These are phyloP conservation scores for Hymenoscyphus occultus DNA, from an alignment of 2,329 filamentous ascomycete species.

Conservation along the genomic window DNA sequence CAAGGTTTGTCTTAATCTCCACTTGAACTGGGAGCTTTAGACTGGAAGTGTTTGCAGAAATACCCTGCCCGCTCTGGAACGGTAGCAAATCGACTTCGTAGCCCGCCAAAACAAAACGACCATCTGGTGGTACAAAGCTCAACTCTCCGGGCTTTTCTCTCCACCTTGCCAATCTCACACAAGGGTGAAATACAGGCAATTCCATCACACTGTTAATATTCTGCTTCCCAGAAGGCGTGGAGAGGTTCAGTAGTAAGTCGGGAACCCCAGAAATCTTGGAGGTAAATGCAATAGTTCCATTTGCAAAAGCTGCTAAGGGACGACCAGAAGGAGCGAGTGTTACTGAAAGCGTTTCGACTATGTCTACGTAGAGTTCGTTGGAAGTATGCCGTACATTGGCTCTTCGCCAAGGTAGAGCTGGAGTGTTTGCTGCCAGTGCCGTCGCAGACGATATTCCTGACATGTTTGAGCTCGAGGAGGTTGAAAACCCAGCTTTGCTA, in stretches of 20 bases:
- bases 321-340: constrained; percentile 88
- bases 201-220: constrained; percentile 73
- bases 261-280: constrained; percentile 93
- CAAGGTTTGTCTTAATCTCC: constrained; percentile 78
- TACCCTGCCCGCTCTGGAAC: constrained; percentile 56
- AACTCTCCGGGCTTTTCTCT: constrained; percentile 83
- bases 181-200: constrained; percentile 92
- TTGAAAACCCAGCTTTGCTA: constrained; percentile 35
- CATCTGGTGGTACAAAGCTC: constrained; percentile 95
- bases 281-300: constrained; percentile 92
- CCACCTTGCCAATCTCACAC: constrained; percentile 88
- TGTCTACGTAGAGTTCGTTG: constrained; percentile 95
- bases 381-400: constrained; percentile 93
- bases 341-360: constrained; percentile 85
- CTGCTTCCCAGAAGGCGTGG: constrained; percentile 76
- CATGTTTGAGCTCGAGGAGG: constrained; percentile 33
- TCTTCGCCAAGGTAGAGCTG: constrained; percentile 78
- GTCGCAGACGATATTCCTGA: constrained; percentile 35
- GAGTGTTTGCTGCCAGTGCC: constrained; percentile 43
- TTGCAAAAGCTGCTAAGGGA: constrained; percentile 79
- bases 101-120: constrained; percentile 85
- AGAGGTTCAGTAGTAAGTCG: constrained; percentile 78
- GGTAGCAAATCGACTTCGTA: constrained; percentile 93
- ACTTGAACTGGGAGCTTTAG: constrained; percentile 79
- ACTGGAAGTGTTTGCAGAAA: constrained; percentile 51